phyloP scores from a whole-genome alignment of 179 eudicot genomes.

The Silene noctiflora region DNA sequence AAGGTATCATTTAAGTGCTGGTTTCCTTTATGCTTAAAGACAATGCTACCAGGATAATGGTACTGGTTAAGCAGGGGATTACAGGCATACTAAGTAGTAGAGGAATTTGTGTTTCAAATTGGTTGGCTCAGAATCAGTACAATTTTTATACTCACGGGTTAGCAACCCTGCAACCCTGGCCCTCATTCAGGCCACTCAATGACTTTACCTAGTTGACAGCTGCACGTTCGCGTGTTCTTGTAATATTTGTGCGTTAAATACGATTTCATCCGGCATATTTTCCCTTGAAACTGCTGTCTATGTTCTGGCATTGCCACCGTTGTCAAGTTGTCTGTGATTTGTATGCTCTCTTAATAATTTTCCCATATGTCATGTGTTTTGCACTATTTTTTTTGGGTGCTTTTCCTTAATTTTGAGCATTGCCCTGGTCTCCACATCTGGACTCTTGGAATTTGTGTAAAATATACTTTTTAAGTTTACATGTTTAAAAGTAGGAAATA shows the following conservation, averaged over 20 bases:
- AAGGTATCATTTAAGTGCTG: constrained; percentile 45
- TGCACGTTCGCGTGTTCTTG: background rate
- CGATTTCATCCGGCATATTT: background rate
- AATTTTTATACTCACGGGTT: no score
- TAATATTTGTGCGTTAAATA: background rate
- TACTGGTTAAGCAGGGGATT: background rate
- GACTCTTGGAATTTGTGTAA: background rate
- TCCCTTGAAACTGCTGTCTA: background rate
- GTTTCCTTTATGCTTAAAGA: background rate
- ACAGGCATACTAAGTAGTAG: background rate
- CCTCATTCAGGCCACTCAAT: no score
- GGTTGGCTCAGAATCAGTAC: background rate
- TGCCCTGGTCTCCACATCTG: background rate
- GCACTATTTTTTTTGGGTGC: background rate
- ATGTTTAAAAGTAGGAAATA: no score
- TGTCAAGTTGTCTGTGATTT: background rate
- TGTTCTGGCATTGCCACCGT: background rate
- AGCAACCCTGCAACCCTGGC: no score
- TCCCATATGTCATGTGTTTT: background rate
- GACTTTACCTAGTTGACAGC: no score
- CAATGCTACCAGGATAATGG: background rate
- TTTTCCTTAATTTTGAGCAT: background rate
- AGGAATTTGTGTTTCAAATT: background rate
- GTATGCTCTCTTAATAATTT: background rate
- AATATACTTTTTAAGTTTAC: no score